Percentiles rank a stretch among this genome's conserved stretches.
Evolutionary conservation across 371 early-diverging fungal species (phyloP).

Genomic region (Mortierella sp.): DNA sequence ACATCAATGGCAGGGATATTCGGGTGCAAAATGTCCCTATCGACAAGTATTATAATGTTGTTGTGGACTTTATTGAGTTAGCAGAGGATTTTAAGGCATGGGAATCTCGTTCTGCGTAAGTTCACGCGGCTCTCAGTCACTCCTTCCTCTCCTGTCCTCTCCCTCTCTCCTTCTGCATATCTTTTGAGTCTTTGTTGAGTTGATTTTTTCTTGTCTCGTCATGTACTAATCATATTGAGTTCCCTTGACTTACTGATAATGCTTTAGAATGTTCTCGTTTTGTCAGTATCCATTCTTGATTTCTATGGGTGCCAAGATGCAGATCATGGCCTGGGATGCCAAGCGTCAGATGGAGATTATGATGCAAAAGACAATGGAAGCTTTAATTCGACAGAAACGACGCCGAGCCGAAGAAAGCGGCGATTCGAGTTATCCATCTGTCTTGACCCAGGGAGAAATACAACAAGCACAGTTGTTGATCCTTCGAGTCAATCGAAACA

Average conservation of each 20-base stretch:
- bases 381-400: constrained; percentile 34
- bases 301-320: constrained; percentile 86
- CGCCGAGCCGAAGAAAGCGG: constrained; percentile 26
- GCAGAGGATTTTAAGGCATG: constrained; percentile 85
- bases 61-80: constrained; percentile 84
- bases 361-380: constrained; percentile 58
- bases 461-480: constrained; percentile 83
- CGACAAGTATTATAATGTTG: constrained; percentile 86
- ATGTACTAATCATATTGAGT: too few species aligned
- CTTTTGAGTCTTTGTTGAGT: neutral
- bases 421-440: constrained; percentile 10
- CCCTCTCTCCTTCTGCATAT: neutral
- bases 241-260: neutral
- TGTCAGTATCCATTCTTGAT: constrained; percentile 93
- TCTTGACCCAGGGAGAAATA: constrained; percentile 59
- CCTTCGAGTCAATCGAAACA: constrained; percentile 84
- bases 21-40: constrained; percentile 68
- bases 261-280: constrained; percentile 72
- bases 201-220: neutral
- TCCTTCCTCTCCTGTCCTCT: neutral
- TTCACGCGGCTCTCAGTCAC: neutral
- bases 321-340: constrained; percentile 89
- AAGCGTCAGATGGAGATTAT: constrained; percentile 88
- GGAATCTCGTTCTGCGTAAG: constrained; percentile 82
- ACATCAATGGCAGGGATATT: constrained; percentile 72